A percentile compares a stretch with the other conserved stretches of the same genome.
Conservation (phyloP, 192 early-diverging fungal species). For the Haplosporangium gracile region DNA sequence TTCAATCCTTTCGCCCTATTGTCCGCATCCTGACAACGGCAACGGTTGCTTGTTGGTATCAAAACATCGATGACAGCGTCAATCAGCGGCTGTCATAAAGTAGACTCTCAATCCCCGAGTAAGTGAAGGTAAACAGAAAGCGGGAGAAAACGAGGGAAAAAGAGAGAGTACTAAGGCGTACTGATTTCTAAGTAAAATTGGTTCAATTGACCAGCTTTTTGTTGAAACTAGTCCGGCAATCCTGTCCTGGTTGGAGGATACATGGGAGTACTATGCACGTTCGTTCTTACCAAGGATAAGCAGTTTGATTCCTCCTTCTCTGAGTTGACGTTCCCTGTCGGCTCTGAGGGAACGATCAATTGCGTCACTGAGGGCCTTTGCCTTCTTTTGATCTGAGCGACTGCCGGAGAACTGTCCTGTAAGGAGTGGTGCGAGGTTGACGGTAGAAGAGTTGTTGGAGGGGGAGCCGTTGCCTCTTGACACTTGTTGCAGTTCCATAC, state of each 20-base stretch:
- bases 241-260: neutral
- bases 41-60: no score
- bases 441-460: neutral
- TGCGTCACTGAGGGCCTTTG: slow-evolving; percentile 62
- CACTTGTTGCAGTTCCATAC: slow-evolving; percentile 31
- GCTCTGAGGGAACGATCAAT: slow-evolving; percentile 62
- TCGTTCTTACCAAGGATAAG: slow-evolving; percentile 55
- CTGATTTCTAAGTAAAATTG: no score
- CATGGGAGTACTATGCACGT: no score
- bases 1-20: neutral
- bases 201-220: neutral
- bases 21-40: neutral
- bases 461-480: slow-evolving; percentile 12
- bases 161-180: neutral
- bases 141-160: neutral
- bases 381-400: slow-evolving; percentile 57
- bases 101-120: slow-evolving; percentile 30
- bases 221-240: neutral
- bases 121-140: neutral
- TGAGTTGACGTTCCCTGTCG: slow-evolving; percentile 56
- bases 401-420: slow-evolving; percentile 15
- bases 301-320: slow-evolving; percentile 55
- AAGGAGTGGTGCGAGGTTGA: slow-evolving; percentile 17
- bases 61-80: neutral
- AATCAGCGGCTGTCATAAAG: neutral